Evolutionary conservation across 1,284 basidiomycete species (phyloP).

Genomic region (Ustilago crameri): DNA sequence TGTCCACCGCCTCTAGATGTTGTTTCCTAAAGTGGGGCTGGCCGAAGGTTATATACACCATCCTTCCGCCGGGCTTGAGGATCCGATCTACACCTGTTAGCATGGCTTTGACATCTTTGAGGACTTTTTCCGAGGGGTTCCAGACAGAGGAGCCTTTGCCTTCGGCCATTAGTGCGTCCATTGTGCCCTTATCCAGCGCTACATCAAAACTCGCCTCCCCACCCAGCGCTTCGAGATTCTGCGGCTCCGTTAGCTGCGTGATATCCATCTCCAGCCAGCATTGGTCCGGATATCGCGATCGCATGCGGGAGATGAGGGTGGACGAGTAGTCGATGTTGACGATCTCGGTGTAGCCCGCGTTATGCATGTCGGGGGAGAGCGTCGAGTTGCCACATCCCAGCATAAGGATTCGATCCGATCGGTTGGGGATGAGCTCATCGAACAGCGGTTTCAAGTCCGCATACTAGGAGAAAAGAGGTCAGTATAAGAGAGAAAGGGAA

Average conservation of each 20-base stretch:
- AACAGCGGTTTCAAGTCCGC: constrained; percentile 35
- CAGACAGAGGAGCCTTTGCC: constrained; percentile 46
- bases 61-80: constrained; percentile 50
- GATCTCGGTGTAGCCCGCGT: constrained; percentile 54
- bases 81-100: constrained; percentile 55
- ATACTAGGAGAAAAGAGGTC: not conserved
- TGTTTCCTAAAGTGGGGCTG: constrained; percentile 60
- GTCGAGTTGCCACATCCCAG: constrained; percentile 64
- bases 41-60: constrained; percentile 66
- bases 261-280: constrained; percentile 60
- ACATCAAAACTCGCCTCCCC: constrained; percentile 54
- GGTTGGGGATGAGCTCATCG: constrained; percentile 49
- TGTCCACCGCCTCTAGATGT: constrained; percentile 41
- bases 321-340: constrained; percentile 57
- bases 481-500: constrained; percentile 31
- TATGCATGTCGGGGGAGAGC: constrained; percentile 54
- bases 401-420: constrained; percentile 56
- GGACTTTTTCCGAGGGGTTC: constrained; percentile 52
- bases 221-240: constrained; percentile 38
- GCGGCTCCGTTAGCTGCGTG: constrained; percentile 40
- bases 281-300: constrained; percentile 38
- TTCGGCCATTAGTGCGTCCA: constrained; percentile 67
- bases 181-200: constrained; percentile 64
- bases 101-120: constrained; percentile 43
- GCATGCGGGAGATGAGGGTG: constrained; percentile 56